phyloP scores from a whole-genome alignment of 2,329 filamentous ascomycete species.

The Fusarium newnesense region DNA sequence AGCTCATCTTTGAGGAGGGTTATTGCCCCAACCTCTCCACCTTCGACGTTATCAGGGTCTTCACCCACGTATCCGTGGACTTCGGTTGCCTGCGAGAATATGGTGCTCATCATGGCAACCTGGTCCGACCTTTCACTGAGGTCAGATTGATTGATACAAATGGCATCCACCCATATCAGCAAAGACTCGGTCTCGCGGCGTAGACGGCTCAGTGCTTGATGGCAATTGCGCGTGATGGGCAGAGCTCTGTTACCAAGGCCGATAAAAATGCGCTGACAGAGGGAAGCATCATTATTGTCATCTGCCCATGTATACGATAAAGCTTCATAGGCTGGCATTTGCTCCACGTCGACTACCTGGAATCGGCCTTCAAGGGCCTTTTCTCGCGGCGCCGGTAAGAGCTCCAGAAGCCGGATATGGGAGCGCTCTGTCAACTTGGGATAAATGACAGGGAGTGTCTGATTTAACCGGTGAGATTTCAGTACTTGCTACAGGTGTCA shows the following conservation, averaged over 20 bases:
- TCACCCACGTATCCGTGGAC: constrained; percentile 26
- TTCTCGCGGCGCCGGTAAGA: neutral
- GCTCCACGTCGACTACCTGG: neutral
- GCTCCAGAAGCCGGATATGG: constrained; percentile 18
- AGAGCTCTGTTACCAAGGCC: constrained; percentile 13
- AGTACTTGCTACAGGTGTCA: neutral
- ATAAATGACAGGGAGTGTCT: constrained; percentile 20
- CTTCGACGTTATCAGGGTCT: neutral
- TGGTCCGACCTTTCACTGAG: constrained; percentile 22
- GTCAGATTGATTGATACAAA: constrained; percentile 25
- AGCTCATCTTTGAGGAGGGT: neutral
- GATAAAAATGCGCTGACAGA: constrained; percentile 27
- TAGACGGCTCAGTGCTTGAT: constrained; percentile 11
- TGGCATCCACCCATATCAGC: constrained; percentile 23
- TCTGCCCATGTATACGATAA: constrained; percentile 32
- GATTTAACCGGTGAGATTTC: neutral
- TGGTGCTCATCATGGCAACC: constrained; percentile 15
- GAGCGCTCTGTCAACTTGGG: neutral
- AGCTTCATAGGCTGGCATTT: constrained; percentile 11
- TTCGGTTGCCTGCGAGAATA: constrained; percentile 15
- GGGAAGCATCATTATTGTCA: neutral
- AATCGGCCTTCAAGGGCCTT: constrained; percentile 19
- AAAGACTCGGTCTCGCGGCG: neutral
- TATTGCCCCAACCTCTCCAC: neutral
- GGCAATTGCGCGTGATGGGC: constrained; percentile 22